Conservation (phyloP, 352 stramenopile species). For the Paralagenidium karlingii region DNA sequence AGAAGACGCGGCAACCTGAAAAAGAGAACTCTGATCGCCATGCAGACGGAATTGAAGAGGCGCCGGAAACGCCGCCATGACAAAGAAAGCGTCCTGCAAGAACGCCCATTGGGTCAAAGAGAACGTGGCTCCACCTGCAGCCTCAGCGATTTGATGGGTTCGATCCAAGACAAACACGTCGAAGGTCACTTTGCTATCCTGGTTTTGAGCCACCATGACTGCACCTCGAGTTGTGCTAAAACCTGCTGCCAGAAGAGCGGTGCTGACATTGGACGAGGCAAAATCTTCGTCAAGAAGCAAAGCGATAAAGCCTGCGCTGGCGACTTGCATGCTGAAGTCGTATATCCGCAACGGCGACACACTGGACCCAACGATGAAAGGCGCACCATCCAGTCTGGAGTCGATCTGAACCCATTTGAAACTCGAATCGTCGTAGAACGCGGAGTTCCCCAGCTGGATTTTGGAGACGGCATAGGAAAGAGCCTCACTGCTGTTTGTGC, state of each 20-base stretch:
- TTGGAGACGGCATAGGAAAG: not conserved
- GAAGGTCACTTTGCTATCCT: constrained; percentile 2
- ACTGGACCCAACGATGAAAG: constrained; percentile 5
- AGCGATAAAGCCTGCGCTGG: constrained; percentile 9
- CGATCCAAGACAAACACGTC: no score
- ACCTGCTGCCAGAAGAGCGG: no score
- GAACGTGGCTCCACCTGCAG: no score
- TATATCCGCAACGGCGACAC: not conserved
- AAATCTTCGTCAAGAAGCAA: constrained; percentile 10
- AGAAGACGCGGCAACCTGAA: constrained; percentile 3
- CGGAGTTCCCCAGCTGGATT: not conserved
- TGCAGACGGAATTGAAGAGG: constrained; percentile 4
- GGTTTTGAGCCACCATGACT: constrained; percentile 6
- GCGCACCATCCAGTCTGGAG: not conserved
- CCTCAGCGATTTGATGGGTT: no score
- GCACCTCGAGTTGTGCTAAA: constrained; percentile 1
- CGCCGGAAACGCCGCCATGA: constrained; percentile 8
- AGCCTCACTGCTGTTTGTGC: not conserved
- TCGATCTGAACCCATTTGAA: constrained; percentile 10
- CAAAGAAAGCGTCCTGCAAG: constrained; percentile 3
- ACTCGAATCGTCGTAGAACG: constrained; percentile 5
- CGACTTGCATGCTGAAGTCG: constrained; percentile 6
- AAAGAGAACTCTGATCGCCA: constrained; percentile 4
- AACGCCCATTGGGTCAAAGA: no score
- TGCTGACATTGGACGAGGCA: no score